Evolutionary conservation across 768 basidiomycete genomes (phyloP).

Genomic region (Mycena leptocephala): DNA sequence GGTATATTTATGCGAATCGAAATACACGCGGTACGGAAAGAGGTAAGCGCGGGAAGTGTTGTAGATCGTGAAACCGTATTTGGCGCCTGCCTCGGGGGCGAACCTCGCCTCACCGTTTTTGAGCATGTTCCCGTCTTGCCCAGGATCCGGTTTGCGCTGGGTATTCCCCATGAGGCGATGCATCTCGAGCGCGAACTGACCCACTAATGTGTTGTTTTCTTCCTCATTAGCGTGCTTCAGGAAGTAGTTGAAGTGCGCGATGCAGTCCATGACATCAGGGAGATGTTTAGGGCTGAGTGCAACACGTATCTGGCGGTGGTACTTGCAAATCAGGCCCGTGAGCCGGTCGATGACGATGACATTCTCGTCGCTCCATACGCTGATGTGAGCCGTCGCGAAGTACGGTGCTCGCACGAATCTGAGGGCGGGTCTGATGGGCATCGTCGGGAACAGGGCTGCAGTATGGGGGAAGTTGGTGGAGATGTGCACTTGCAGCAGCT

Average conservation of each 20-base stretch:
- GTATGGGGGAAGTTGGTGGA: not conserved
- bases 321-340: not conserved
- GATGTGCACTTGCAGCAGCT: too few relatives aligned
- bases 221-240: not conserved
- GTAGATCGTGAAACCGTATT: slow-evolving; percentile 26
- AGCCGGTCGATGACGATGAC: not conserved
- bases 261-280: not conserved
- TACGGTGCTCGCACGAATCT: not conserved
- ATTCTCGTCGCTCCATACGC: not conserved
- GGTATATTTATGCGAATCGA: slow-evolving; percentile 12
- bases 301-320: not conserved
- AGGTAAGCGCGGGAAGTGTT: not conserved
- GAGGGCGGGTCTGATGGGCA: too few relatives aligned
- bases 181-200: slow-evolving; percentile 14
- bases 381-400: not conserved
- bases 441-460: not conserved
- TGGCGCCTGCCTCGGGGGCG: not conserved
- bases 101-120: not conserved
- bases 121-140: slow-evolving; percentile 14
- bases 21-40: slow-evolving; percentile 20
- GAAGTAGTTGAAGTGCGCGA: not conserved
- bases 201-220: too few relatives aligned
- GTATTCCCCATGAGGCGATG: slow-evolving; percentile 5
- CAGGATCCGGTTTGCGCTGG: not conserved
- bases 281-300: not conserved